Evolutionary conservation across 371 early-diverging fungal species (phyloP), one percentile per base, ranked within the genome.

Genomic region (Rhizopus stolonifer): DNA sequence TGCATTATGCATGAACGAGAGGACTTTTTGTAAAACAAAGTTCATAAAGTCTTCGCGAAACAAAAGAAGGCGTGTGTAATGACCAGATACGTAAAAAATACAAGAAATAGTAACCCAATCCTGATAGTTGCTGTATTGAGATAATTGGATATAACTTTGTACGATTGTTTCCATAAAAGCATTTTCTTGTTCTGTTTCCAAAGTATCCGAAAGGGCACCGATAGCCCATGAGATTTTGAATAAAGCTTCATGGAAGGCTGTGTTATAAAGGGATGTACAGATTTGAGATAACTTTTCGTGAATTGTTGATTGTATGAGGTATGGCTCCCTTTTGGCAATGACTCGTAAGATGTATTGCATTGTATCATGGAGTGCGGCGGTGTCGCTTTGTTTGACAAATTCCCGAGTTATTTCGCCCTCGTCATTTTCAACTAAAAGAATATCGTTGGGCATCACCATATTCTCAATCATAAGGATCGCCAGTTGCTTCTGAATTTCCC

Each of bases 381-480:
- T 96, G 65, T 99, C 99, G 36, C 95, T 96, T 71, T 99, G 99
- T 70, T 95, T 94, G 58, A 98, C 78, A 42, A 89, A 89, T 72
- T 99, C 99, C 45, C 96, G 85, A 7, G 98, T 94, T 60, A 99
- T 93, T 70, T 99, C 99, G 24, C 99, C 99, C 60, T 99, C 95
- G 43, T 99, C 99, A 72, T 99, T 95, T 67, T 98, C 94, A 11
- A 96, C 92, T 33, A 99, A 83, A 34, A 99, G 80, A 7, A 98
- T 89, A 70, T 98, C 97, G 65, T 96, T 94, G 22, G 98, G 98
- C 54, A 89, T 87, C 18, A 94, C 96, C 98, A 98, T 97, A 39
- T 88, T 81, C 56, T 93, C 92, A 60, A 96, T 94, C 88, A 95
- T 90, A 22, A 94, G 89, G 1, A 84, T 70, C 22, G 96, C 85